Evolutionary conservation across 495 filamentous ascomycete genomes (phyloP).

Genomic region (Jackrogersella minutella): DNA sequence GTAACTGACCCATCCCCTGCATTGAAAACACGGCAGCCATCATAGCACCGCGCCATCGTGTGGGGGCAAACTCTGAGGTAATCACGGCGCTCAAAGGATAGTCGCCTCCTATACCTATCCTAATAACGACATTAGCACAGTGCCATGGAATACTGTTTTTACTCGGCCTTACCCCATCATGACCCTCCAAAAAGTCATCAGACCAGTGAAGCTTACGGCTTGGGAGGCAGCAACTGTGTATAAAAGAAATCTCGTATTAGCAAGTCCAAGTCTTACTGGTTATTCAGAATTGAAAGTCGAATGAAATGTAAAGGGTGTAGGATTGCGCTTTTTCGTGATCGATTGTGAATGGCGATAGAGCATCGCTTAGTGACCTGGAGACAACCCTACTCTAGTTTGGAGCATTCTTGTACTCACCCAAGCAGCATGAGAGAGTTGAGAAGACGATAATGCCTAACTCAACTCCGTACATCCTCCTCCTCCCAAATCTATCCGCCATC

Average conservation of each 20-base stretch:
- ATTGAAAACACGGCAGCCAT: slow-evolving; percentile 89
- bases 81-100: slow-evolving; percentile 82
- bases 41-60: slow-evolving; percentile 87
- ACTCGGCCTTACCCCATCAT: slow-evolving; percentile 66
- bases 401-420: slow-evolving; percentile 20
- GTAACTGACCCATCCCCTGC: slow-evolving; percentile 81
- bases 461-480: slow-evolving; percentile 80
- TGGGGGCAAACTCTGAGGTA: slow-evolving; percentile 85
- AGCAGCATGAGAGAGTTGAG: slow-evolving; percentile 33
- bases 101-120: slow-evolving; percentile 74
- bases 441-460: slow-evolving; percentile 76
- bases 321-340: neutral
- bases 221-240: slow-evolving; percentile 61
- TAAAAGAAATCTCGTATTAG: neutral
- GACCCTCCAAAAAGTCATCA: slow-evolving; percentile 81
- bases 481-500: slow-evolving; percentile 72
- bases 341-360: neutral
- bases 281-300: neutral
- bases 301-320: neutral
- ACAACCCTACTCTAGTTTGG: neutral
- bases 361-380: neutral
- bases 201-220: slow-evolving; percentile 70
- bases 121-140: slow-evolving; percentile 18
- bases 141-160: slow-evolving; percentile 17
- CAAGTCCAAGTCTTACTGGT: neutral